Base-by-base conservation (phyloP, 1,139 yeast species). In the Yamadazyma spencermartinsiae region DNA sequence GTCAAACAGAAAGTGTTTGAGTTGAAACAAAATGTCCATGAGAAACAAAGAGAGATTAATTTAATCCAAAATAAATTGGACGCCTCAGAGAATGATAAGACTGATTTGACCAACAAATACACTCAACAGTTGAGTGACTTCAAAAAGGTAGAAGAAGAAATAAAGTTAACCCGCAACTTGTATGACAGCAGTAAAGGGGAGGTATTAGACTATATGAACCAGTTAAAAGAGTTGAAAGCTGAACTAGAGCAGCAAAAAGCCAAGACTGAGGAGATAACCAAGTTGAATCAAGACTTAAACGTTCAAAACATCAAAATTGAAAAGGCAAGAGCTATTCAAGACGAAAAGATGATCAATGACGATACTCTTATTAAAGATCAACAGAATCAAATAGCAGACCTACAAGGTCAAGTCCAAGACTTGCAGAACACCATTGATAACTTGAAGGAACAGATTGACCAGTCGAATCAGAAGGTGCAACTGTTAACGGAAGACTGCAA, bases 321-420 rank as follows among this genome's bases (percentile, higher is more conserved):
- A 25, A 24, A 19, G 18, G 47, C 43, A 17, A 35, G 47, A 28
- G 32, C 32, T 26, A 18, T 43, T n/a, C 46, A 41, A 20, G 46
- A 43, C 23, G 29, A 37, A 15, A 34, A 33, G 20, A 38, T 37
- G 43, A 27, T 40, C 3, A 16, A 12, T n/a, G 44, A 37, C 19
- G 27, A 36, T 10, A 35, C 38, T 6, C 23, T 14, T 1, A 17
- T 41, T 4, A 23, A 11, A 23, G 27, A 28, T n/a, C 9, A 32
- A 34, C 19, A 21, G 28, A 23, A 16, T 6, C 25, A 24, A 11
- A 18, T 24, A 23, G n/a, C 5, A 4, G 18, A 17, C 3, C 26
- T 24, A 6, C 21, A 18, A 8, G 12, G 13, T 6, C 20, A 33
- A 27, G 20, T 31, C 17, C 20, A 13, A 5, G 18, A 31, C 19